phyloP scores from a whole-genome alignment of 768 basidiomycete genomes.

The Agaricus bisporus region DNA sequence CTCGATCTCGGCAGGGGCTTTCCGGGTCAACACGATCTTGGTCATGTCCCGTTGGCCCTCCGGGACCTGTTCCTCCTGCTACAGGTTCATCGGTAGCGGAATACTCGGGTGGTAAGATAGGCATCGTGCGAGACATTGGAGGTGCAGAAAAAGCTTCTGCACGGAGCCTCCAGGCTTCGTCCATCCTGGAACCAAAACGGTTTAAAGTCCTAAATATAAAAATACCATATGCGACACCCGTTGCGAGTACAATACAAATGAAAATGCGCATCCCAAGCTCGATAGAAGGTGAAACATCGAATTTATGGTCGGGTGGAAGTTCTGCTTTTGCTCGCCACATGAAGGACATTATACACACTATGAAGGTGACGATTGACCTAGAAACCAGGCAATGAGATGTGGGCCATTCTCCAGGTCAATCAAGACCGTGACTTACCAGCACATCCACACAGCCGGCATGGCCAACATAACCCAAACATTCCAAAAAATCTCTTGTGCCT shows the following conservation, averaged over 20 bases:
- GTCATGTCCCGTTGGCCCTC: too few species aligned
- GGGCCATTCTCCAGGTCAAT: background rate
- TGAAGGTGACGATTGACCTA: constrained; percentile 25
- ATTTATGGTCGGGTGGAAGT: background rate
- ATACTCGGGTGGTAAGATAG: too few species aligned
- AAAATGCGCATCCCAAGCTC: constrained; percentile 30
- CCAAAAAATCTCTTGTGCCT: constrained; percentile 30
- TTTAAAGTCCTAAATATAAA: constrained; percentile 47
- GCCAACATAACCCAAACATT: constrained; percentile 45
- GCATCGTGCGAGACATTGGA: too few species aligned
- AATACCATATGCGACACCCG: constrained; percentile 48
- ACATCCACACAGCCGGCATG: constrained; percentile 11
- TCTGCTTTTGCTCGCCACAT: constrained; percentile 55
- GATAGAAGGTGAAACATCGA: background rate
- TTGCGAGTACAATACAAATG: constrained; percentile 27
- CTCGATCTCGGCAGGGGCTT: too few species aligned
- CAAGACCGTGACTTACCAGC: constrained; percentile 5
- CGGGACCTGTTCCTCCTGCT: too few species aligned
- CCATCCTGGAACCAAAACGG: constrained; percentile 37
- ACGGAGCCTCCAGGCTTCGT: constrained; percentile 18
- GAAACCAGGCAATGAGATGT: background rate
- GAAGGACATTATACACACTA: constrained; percentile 49
- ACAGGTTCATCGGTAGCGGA: too few species aligned
- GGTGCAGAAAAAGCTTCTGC: too few species aligned
- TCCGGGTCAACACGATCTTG: too few species aligned